Evolutionary conservation across 768 basidiomycete genomes (phyloP).

Genomic region (Pisolithus albus): DNA sequence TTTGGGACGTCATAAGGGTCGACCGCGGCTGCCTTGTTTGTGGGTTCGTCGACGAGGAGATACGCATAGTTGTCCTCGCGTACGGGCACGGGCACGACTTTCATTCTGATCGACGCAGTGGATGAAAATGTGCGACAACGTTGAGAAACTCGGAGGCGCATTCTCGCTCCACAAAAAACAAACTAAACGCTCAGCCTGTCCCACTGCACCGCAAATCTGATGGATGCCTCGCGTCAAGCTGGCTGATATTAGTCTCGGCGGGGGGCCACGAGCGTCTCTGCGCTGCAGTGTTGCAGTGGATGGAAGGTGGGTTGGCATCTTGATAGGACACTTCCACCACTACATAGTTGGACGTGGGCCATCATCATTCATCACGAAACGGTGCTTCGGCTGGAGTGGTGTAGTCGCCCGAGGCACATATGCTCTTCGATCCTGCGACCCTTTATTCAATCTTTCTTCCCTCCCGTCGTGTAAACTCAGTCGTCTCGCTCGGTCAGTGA

Average conservation of each 20-base stretch:
- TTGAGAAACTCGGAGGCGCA: neutral
- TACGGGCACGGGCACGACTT: conserved; percentile 71
- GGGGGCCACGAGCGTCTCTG: neutral
- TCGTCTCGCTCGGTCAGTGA: no score
- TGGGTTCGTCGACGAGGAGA: conserved; percentile 62
- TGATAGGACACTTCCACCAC: neutral
- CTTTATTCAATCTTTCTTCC: neutral
- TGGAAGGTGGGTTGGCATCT: neutral
- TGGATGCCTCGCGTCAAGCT: neutral
- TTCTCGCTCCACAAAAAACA: no score
- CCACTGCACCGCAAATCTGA: conserved; percentile 6
- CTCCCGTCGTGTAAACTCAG: neutral
- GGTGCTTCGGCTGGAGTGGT: no score
- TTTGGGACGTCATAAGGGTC: conserved; percentile 76
- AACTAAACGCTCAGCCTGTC: neutral
- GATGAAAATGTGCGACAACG: conserved; percentile 14
- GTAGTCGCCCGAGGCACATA: neutral
- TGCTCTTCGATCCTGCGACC: neutral
- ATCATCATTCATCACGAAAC: neutral
- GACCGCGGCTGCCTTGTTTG: conserved; percentile 67
- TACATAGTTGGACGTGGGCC: neutral
- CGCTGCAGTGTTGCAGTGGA: neutral
- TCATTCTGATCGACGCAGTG: conserved; percentile 41
- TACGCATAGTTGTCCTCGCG: conserved; percentile 83
- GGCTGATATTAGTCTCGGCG: neutral